These are phyloP conservation scores for Saturnispora gosingensis DNA, from an alignment of 805 yeast genomes.

Conservation along the genomic window DNA sequence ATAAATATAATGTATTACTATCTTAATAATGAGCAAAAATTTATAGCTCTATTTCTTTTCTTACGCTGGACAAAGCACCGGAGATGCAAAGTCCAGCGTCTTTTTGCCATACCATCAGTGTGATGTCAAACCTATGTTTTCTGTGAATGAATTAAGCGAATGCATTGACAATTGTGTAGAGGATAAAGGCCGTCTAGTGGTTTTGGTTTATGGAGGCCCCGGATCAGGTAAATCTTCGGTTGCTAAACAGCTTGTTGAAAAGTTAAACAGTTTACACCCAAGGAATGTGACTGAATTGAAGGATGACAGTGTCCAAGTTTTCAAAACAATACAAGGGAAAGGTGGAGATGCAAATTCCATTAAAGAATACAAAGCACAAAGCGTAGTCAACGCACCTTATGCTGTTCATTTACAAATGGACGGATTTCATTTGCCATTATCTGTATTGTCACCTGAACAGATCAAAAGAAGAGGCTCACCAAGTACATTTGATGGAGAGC, in stretches of 20 bases:
- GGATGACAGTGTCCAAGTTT: not conserved
- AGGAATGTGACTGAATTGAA: not conserved
- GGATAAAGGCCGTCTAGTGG: slow-evolving; percentile 31
- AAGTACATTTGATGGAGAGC: slow-evolving; percentile 64
- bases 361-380: not conserved
- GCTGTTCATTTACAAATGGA: slow-evolving; percentile 60
- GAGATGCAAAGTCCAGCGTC: not conserved
- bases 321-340: not conserved
- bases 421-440: slow-evolving; percentile 61
- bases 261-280: slow-evolving; percentile 26
- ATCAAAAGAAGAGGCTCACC: slow-evolving; percentile 73
- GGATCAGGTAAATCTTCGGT: slow-evolving; percentile 80
- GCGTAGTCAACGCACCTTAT: slow-evolving; percentile 13
- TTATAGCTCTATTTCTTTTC: not conserved
- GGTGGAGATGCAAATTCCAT: slow-evolving; percentile 3
- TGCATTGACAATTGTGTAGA: not conserved
- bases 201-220: slow-evolving; percentile 67
- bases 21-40: not conserved
- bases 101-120: not conserved
- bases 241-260: slow-evolving; percentile 37
- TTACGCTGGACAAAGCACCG: not conserved
- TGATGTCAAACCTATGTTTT: not conserved
- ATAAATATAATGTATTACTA: not conserved
- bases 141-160: not conserved
- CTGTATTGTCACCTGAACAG: slow-evolving; percentile 41